Percentiles rank a stretch among this genome's conserved stretches.
Evolutionary conservation across 305 asterid species (phyloP).

Genomic region (Salvia sclarea): DNA sequence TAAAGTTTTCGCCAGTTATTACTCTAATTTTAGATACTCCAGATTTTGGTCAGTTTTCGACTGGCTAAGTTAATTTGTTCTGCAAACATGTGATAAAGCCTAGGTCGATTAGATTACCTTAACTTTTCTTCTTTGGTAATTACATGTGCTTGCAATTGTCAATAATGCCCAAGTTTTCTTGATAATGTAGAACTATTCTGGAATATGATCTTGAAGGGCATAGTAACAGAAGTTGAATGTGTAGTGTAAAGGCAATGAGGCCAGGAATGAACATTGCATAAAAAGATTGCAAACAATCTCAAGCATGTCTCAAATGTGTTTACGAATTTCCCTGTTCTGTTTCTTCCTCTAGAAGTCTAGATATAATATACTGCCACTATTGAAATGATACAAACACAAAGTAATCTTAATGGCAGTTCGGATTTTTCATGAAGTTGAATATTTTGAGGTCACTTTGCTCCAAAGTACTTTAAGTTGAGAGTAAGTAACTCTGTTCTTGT

Average conservation of each 20-base stretch:
- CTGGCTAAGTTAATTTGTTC: slow-evolving; percentile 12
- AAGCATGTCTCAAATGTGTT: neutral
- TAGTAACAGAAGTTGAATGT: neutral
- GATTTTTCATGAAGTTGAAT: neutral
- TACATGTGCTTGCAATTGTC: neutral
- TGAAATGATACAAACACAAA: neutral
- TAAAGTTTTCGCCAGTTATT: slow-evolving; percentile 28
- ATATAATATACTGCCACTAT: neutral
- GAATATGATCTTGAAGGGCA: neutral
- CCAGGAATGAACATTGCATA: neutral
- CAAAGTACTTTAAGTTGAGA: neutral
- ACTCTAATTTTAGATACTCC: slow-evolving; percentile 13
- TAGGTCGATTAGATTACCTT: neutral
- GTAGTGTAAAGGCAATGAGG: neutral
- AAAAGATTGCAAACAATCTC: neutral
- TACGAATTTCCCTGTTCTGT: neutral
- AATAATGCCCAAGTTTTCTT: neutral
- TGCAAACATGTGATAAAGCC: neutral
- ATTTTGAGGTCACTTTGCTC: neutral
- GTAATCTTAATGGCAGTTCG: neutral
- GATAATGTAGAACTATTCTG: neutral
- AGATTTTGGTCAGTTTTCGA: slow-evolving; percentile 19
- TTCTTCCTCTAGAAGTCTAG: neutral
- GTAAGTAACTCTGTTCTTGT: neutral
- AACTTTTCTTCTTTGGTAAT: neutral